A percentile compares a stretch with the other conserved stretches of the same genome.
Evolutionary conservation across 2,329 filamentous ascomycete species (phyloP).

Genomic region (Hymenoscyphus occultus): DNA sequence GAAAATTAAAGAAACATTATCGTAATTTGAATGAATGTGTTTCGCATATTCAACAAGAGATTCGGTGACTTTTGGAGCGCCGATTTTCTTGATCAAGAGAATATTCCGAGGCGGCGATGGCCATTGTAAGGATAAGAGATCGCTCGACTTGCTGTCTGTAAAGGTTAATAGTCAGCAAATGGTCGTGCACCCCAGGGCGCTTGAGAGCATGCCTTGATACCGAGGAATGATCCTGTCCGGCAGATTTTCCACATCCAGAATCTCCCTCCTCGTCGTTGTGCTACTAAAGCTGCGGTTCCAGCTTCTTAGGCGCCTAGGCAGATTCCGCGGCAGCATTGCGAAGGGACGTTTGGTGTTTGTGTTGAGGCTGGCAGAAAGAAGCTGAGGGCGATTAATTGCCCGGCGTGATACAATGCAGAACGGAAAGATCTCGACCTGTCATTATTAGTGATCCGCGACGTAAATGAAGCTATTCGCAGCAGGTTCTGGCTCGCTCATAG

Average conservation of each 20-base stretch:
- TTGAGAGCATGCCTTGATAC: constrained; percentile 55
- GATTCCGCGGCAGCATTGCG: constrained; percentile 23
- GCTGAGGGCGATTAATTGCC: not conserved
- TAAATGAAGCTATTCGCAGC: constrained; percentile 4
- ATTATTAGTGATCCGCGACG: constrained; percentile 15
- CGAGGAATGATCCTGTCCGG: constrained; percentile 57
- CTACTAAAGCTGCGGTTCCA: constrained; percentile 45
- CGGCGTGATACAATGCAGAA: not conserved
- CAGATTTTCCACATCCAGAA: constrained; percentile 50
- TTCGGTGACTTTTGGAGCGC: constrained; percentile 42
- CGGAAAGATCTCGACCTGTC: constrained; percentile 7
- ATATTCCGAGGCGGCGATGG: constrained; percentile 65
- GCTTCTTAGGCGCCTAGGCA: constrained; percentile 16
- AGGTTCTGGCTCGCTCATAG: not conserved
- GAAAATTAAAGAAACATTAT: constrained; percentile 76
- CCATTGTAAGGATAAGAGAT: constrained; percentile 65
- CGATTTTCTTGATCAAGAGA: constrained; percentile 65
- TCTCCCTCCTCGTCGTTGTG: constrained; percentile 44
- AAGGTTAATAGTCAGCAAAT: constrained; percentile 39
- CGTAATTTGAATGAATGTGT: constrained; percentile 78
- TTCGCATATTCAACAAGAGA: constrained; percentile 40
- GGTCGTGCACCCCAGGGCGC: constrained; percentile 26
- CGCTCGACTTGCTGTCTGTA: constrained; percentile 53
- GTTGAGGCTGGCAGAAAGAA: not conserved
- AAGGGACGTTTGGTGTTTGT: constrained; percentile 17